Conservation (phyloP, 345 rosid genomes). For the Geranium brycei region DNA sequence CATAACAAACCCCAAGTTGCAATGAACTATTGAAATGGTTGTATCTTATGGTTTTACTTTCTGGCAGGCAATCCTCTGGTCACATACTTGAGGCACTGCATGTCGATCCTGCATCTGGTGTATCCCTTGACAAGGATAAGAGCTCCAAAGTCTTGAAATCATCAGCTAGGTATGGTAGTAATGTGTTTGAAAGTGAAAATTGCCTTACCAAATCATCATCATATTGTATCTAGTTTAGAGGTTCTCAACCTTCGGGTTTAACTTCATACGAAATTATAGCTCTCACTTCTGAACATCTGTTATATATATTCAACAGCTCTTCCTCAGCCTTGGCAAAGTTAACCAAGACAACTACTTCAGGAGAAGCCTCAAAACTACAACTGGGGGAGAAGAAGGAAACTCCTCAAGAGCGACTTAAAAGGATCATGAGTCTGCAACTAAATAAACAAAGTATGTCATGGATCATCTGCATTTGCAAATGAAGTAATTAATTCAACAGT, state of each 20-base stretch:
- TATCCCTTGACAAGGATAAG: constrained; percentile 15
- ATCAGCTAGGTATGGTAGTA: too few relatives aligned
- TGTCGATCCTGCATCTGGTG: constrained; percentile 20
- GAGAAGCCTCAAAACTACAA: constrained; percentile 28
- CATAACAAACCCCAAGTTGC: constrained; percentile 11
- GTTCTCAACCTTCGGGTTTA: too few relatives aligned
- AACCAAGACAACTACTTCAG: too few relatives aligned
- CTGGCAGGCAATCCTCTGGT: constrained; percentile 79
- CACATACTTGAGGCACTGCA: constrained; percentile 57
- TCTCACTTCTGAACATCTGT: neutral
- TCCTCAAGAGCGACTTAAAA: constrained; percentile 92
- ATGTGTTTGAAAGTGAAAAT: constrained; percentile 19
- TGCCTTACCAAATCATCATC: neutral
- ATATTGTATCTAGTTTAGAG: too few relatives aligned
- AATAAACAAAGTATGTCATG: constrained; percentile 68
- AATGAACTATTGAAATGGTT: constrained; percentile 10
- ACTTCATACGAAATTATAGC: neutral
- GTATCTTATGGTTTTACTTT: constrained; percentile 35
- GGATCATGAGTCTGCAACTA: constrained; percentile 91
- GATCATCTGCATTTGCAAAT: constrained; percentile 1
- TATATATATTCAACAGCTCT: constrained; percentile 29
- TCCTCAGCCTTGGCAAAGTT: constrained; percentile 43
- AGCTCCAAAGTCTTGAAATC: too few relatives aligned
- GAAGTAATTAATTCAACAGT: neutral
- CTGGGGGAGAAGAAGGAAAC: constrained; percentile 74